Base-by-base conservation (phyloP, 257 asterid genomes). In the Osmanthus fragrans region DNA sequence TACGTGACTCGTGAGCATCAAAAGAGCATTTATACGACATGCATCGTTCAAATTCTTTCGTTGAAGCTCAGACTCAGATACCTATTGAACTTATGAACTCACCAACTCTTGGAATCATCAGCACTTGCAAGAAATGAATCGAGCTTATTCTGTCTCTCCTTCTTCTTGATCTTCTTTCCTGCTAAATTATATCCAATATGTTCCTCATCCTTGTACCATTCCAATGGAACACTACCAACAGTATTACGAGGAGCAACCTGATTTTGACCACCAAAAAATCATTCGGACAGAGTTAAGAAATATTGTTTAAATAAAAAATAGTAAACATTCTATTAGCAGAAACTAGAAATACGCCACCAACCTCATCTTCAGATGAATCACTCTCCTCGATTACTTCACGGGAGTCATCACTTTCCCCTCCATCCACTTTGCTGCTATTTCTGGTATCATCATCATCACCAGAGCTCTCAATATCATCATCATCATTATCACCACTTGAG, bases 161-260 rank as follows among this genome's bases (percentile, higher is more conserved):
- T 93, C 85, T 92, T 96, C 92, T 90, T 96, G 42, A 96, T 92
- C 91, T 96, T 96, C 93, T 84, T 92, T 75, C 99, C 99, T 37
- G 92, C 73, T 76, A 89, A 63, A 80, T 93, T 94, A 84, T 96
- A 96, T 81, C 99, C 99, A 70, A 93, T 88, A 80, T 96, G 99
- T 84, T 85, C 99, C 89, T 96, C 99, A 65, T 96, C 97, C 81
- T 85, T 80, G 87, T 96, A 96, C 97, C 97, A 96, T 71, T 70
- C 81, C 81, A 93, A 82, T 30, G 99, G 99, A 78, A 96, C 97
- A 85, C 88, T 77, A 69, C 99, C 99, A 77, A 93, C 56, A 3
- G 99, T 96, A 85, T 96, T 96, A 73, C 92, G 97, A 75, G 99
- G 97, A 71, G 88, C 88, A 82, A 92, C 97, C 99, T 95, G 82